Base-by-base conservation (phyloP, 2,329 filamentous ascomycete species). In the Dothideomycetes sp. region DNA sequence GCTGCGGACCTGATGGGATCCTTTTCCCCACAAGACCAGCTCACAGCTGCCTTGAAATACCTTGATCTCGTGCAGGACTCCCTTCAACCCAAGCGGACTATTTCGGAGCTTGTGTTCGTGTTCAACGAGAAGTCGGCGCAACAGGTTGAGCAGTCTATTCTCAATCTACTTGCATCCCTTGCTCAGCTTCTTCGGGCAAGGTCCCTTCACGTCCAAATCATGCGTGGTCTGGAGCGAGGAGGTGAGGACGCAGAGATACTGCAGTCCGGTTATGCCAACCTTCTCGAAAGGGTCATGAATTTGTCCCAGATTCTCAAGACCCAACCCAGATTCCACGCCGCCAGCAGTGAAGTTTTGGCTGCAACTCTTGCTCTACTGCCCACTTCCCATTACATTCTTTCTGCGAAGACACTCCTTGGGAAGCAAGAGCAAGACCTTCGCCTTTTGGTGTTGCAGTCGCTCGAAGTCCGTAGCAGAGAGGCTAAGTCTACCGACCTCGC, bases 381-480 rank as follows among this genome's bases (percentile, higher is more conserved):
- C 0, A 87, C 89, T 3, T 72, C 78, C 38, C 86, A 95, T 61
- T 91, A 96, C 59, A 78, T 96, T 58, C 84, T 85, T 57, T 84
- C 87, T 8, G 81, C 93, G 31, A 84, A 94, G 55, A 76, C 78
- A 19, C 70, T 98, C 19, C 75, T 96, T 27, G 75, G 84, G 48
- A 76, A 81, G 36, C 77, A 83, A 4, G 79, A 86, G 47, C 72
- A 84, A 49, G 76, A 83, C 36, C 65, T 72, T 37, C 82, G 84
- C 2, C 79, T 82, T 48, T 88, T 84, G 62, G 84, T 87, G 36
- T 75, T 89, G 45, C 80, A 73, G 43, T 83, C 89, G 2, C 73
- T 98, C 15, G 85, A 93, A 54, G 69, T 78, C 39, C 82, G 89
- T 31, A 79, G 94, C 27, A 77, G 82, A 40, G 71, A 77, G 45